Evolutionary conservation across 352 stramenopile species (phyloP).

Genomic region (Phytophthora pinifolia): DNA sequence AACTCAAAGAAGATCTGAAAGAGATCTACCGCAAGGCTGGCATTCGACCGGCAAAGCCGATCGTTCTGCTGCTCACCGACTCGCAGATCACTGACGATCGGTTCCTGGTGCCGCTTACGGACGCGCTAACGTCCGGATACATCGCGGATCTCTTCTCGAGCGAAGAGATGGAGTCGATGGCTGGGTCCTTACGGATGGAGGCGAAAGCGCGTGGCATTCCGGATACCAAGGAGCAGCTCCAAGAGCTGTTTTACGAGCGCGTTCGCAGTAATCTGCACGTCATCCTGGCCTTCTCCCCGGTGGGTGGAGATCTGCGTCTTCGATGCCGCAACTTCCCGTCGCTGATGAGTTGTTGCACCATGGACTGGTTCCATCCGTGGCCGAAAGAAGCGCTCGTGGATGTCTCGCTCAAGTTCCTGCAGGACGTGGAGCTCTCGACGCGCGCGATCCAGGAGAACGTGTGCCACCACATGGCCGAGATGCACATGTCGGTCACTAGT

Average conservation of each 20-base stretch:
- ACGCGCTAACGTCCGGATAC: conserved; percentile 75
- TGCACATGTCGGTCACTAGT: conserved; percentile 86
- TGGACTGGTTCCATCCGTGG: conserved; percentile 93
- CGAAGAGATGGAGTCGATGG: conserved; percentile 91
- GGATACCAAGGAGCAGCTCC: conserved; percentile 89
- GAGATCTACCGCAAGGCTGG: conserved; percentile 88
- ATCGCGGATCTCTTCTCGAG: conserved; percentile 83
- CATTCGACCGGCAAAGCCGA: conserved; percentile 78
- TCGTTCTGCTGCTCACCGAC: conserved; percentile 91
- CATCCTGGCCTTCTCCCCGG: conserved; percentile 85
- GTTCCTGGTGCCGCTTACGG: conserved; percentile 89
- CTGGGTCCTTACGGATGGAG: conserved; percentile 65
- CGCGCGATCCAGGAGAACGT: conserved; percentile 90
- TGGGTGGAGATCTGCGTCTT: conserved; percentile 69
- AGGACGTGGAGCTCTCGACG: conserved; percentile 65
- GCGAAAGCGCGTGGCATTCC: conserved; percentile 86
- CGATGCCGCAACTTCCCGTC: conserved; percentile 82
- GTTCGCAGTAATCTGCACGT: conserved; percentile 88
- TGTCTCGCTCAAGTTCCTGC: conserved; percentile 85
- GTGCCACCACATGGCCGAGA: conserved; percentile 92
- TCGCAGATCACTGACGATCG: conserved; percentile 83
- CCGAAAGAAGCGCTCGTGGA: conserved; percentile 86
- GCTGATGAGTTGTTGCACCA: conserved; percentile 69
- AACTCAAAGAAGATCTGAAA: conserved; percentile 91
- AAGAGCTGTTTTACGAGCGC: conserved; percentile 90